These are phyloP conservation scores for Epichloe festucae DNA, from an alignment of 2,329 filamentous ascomycete species.

Conservation along the genomic window DNA sequence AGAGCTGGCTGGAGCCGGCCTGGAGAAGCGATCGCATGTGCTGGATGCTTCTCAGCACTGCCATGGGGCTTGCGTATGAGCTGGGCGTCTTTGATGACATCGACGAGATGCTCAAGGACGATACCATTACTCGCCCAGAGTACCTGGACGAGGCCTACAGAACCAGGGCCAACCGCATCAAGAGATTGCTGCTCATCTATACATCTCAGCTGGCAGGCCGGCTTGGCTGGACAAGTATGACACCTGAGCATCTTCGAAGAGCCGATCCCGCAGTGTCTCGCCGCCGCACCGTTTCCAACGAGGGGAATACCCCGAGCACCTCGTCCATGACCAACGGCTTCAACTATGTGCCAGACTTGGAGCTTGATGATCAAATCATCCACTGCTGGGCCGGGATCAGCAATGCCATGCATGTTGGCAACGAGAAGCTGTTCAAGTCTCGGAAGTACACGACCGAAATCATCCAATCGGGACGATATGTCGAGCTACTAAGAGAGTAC, in stretches of 20 bases:
- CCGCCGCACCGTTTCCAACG: conserved; percentile 35
- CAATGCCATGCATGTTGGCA: conserved; percentile 81
- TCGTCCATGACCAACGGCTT: conserved; percentile 45
- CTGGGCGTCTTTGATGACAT: conserved; percentile 91
- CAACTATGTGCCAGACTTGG: conserved; percentile 54
- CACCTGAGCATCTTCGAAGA: conserved; percentile 53
- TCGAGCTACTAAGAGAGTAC: conserved; percentile 67
- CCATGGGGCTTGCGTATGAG: conserved; percentile 81
- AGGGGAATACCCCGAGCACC: conserved; percentile 48
- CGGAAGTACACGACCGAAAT: conserved; percentile 79
- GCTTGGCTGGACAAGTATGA: conserved; percentile 86
- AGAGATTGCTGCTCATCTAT: conserved; percentile 78
- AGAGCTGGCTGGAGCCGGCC: conserved; percentile 91
- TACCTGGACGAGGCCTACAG: conserved; percentile 67
- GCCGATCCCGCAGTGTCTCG: conserved; percentile 43
- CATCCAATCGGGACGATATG: conserved; percentile 76
- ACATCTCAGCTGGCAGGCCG: conserved; percentile 87
- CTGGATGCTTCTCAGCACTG: conserved; percentile 92
- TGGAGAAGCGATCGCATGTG: conserved; percentile 94
- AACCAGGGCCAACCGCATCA: conserved; percentile 67
- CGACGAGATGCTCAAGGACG: conserved; percentile 51
- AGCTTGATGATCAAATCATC: conserved; percentile 56
- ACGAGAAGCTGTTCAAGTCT: conserved; percentile 77
- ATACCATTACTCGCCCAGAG: conserved; percentile 47
- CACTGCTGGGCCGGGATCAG: conserved; percentile 94